A percentile compares a stretch with the other conserved stretches of the same genome.
These are phyloP conservation scores for Dunaliella sp. DNA, from an alignment of 139 green algal species.

Conservation along the genomic window DNA sequence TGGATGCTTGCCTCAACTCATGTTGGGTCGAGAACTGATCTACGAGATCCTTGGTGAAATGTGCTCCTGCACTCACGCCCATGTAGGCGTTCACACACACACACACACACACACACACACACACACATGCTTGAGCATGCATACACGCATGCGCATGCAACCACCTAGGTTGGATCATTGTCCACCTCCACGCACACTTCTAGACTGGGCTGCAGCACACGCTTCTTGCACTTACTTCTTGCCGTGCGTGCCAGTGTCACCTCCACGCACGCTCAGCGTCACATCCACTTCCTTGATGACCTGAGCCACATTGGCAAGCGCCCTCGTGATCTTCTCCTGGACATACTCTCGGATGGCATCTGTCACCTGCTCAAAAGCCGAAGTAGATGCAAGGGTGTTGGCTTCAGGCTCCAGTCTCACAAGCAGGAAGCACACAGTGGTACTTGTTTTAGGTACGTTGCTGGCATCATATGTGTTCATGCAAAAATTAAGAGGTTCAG, in stretches of 20 bases:
- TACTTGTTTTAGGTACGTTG: background rate
- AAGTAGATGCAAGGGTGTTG: background rate
- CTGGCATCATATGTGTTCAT: background rate
- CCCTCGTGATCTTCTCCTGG: slow-evolving; percentile 66
- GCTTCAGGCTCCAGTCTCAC: background rate
- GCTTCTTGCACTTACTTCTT: slow-evolving; percentile 45
- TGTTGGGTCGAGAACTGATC: no score
- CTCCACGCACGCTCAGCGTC: slow-evolving; percentile 57
- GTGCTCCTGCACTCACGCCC: background rate
- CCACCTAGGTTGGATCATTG: background rate
- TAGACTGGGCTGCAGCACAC: background rate
- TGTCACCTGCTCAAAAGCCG: slow-evolving; percentile 47
- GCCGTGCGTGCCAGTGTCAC: slow-evolving; percentile 63
- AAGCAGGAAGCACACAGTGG: background rate
- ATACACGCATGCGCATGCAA: background rate
- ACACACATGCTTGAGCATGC: background rate
- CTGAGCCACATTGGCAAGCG: slow-evolving; percentile 18
- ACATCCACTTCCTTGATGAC: slow-evolving; percentile 67
- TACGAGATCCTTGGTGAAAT: no score
- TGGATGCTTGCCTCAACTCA: no score
- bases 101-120: background rate
- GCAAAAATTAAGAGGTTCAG: background rate
- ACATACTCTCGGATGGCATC: slow-evolving; percentile 65
- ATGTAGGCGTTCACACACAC: background rate
- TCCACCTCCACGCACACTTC: background rate